Evolutionary conservation across 768 basidiomycete species (phyloP).

Genomic region (Mycena pura): DNA sequence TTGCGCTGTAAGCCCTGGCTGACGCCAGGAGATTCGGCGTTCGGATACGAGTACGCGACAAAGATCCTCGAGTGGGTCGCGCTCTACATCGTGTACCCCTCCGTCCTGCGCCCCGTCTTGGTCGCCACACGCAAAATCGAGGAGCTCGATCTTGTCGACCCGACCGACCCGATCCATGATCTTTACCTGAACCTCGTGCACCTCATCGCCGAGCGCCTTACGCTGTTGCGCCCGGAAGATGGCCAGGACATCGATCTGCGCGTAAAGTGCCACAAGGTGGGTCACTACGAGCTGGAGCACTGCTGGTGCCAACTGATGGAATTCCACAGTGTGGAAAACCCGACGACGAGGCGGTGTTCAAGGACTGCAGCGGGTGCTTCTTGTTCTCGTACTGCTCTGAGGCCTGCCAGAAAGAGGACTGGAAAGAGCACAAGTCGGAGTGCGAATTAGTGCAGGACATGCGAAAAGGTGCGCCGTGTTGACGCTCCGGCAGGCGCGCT

Average conservation of each 20-base stretch:
- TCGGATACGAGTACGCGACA: neutral
- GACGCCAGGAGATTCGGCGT: neutral
- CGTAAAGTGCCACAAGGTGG: neutral
- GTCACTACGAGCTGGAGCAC: neutral
- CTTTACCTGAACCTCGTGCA: neutral
- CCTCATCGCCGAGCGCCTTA: neutral
- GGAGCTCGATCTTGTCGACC: neutral
- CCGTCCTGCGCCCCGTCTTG: slow-evolving; percentile 3
- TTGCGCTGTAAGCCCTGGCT: neutral
- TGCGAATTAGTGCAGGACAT: neutral
- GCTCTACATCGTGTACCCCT: slow-evolving; percentile 6
- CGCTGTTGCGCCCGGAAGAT: neutral
- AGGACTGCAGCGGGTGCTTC: slow-evolving; percentile 2
- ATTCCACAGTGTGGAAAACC: neutral
- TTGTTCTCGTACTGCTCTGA: neutral
- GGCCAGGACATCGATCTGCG: neutral
- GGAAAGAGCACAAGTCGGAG: neutral
- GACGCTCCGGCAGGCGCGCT: neutral
- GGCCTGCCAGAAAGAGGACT: neutral
- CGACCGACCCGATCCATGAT: neutral
- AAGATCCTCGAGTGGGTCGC: neutral
- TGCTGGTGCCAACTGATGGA: neutral
- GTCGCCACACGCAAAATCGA: neutral
- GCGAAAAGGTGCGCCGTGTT: neutral
- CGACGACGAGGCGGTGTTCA: neutral